Percentiles rank a stretch among this genome's conserved stretches.
These are phyloP conservation scores for Physcia stellaris DNA, from an alignment of 495 filamentous ascomycete species.

Conservation along the genomic window DNA sequence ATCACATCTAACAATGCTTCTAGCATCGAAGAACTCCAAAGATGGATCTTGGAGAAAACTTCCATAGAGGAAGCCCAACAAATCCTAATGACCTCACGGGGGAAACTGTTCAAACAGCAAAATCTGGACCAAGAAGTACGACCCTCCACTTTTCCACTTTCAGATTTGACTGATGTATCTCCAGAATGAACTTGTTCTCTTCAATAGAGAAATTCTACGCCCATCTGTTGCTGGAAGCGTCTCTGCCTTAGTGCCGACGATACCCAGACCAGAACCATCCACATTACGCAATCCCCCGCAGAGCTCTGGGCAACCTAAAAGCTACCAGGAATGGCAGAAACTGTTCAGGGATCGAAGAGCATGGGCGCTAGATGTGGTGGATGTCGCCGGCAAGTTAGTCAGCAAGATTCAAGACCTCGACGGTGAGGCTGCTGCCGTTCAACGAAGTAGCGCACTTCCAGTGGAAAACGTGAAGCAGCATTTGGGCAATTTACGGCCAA, in stretches of 20 bases:
- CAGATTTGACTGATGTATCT: slow-evolving; percentile 5
- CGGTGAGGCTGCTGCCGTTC: slow-evolving; percentile 55
- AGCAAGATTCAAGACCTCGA: slow-evolving; percentile 37
- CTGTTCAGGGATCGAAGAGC: slow-evolving; percentile 57
- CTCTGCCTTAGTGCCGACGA: slow-evolving; percentile 30
- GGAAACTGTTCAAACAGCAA: slow-evolving; percentile 65
- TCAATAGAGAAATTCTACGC: slow-evolving; percentile 53
- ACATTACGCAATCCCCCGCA: slow-evolving; percentile 50
- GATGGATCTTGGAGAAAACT: slow-evolving; percentile 53
- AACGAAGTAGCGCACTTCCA: slow-evolving; percentile 60
- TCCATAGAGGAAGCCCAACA: slow-evolving; percentile 56
- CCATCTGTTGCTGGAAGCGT: slow-evolving; percentile 23
- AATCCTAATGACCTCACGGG: slow-evolving; percentile 70
- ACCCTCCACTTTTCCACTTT: slow-evolving; percentile 3
- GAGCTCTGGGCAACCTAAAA: slow-evolving; percentile 54
- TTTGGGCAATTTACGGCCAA: slow-evolving; percentile 57
- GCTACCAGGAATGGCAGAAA: slow-evolving; percentile 68
- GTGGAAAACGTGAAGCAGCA: slow-evolving; percentile 70
- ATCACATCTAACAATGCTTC: slow-evolving; percentile 8
- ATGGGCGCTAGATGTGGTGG: slow-evolving; percentile 61
- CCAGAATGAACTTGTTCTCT: slow-evolving; percentile 78
- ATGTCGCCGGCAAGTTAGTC: slow-evolving; percentile 47
- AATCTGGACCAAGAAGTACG: slow-evolving; percentile 62
- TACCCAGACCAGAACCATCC: slow-evolving; percentile 45
- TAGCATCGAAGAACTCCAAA: slow-evolving; percentile 55